phyloP scores from a whole-genome alignment of 2,329 filamentous ascomycete genomes.

The Colletotrichum costaricense region DNA sequence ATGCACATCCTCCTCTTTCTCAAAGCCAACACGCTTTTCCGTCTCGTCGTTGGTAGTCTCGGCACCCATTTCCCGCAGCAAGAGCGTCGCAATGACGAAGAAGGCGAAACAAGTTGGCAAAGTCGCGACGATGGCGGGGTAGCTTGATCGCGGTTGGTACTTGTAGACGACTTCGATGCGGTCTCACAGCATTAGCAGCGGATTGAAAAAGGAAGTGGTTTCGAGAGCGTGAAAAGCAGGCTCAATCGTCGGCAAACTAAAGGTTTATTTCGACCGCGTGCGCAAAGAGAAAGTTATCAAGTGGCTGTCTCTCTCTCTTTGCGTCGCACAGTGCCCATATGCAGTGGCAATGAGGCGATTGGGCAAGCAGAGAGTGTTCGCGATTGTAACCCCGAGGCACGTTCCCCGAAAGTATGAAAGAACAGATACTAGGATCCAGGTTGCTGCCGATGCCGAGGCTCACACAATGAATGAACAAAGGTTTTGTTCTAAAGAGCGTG shows the following conservation, averaged over 20 bases:
- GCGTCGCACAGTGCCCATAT: constrained; percentile 3
- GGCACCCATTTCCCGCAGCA: constrained; percentile 1
- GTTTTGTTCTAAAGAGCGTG: neutral
- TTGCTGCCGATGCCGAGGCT: neutral
- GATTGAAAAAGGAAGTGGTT: neutral
- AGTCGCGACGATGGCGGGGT: constrained; percentile 27
- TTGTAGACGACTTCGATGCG: neutral
- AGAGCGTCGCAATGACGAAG: neutral
- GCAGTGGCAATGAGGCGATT: neutral
- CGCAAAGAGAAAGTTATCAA: neutral
- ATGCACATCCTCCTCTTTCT: constrained; percentile 49
- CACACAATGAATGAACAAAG: neutral
- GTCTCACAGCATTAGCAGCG: neutral
- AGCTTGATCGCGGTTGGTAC: constrained; percentile 4
- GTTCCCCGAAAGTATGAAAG: neutral
- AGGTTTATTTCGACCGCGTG: neutral
- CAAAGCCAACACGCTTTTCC: constrained; percentile 42
- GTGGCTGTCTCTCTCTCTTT: neutral
- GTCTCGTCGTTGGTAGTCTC: constrained; percentile 25
- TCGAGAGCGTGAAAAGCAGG: constrained; percentile 1
- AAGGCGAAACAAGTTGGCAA: neutral
- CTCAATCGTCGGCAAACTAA: neutral
- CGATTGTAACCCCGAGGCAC: neutral
- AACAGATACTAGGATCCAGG: constrained; percentile 10
- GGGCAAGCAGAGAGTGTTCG: neutral